Percentiles rank a stretch among this genome's conserved stretches.
phyloP scores from a whole-genome alignment of 1,139 yeast genomes.

The Kodamaea plutei region DNA sequence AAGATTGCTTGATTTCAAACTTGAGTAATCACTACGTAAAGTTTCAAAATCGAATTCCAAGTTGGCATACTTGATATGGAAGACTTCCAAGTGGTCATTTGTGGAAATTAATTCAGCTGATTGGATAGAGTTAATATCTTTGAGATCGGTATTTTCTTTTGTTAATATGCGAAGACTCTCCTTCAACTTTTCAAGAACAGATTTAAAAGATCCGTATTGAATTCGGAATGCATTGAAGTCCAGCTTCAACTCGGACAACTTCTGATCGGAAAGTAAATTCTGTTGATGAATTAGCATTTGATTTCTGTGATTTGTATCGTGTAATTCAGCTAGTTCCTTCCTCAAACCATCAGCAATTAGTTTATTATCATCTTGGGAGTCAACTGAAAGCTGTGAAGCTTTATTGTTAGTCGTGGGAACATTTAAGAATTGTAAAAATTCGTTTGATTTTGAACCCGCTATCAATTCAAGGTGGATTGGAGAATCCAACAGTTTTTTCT shows the following conservation, averaged over 20 bases:
- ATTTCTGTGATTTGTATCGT: slow-evolving; percentile 7
- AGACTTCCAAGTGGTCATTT: slow-evolving; percentile 11
- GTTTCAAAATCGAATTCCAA: slow-evolving; percentile 9
- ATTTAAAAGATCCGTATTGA: slow-evolving; percentile 12
- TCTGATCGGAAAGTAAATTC: slow-evolving; percentile 10
- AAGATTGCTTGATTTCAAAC: slow-evolving; percentile 4
- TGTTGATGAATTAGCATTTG: slow-evolving; percentile 9
- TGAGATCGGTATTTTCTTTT: slow-evolving; percentile 10
- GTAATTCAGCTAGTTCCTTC: slow-evolving; percentile 4
- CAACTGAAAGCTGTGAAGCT: too few species aligned
- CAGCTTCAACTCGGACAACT: slow-evolving; percentile 12
- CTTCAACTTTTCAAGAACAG: slow-evolving; percentile 12
- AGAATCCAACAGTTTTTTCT: slow-evolving; percentile 2
- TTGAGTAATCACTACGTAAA: slow-evolving; percentile 5
- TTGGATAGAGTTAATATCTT: slow-evolving; percentile 10
- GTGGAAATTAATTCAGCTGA: slow-evolving; percentile 9
- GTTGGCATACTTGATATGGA: slow-evolving; percentile 10
- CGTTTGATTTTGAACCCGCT: neutral
- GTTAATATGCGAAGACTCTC: slow-evolving; percentile 7
- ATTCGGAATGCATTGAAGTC: slow-evolving; percentile 15
- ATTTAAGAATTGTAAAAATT: neutral
- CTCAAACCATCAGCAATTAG: slow-evolving; percentile 1
- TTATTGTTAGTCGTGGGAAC: neutral
- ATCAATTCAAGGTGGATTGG: neutral
- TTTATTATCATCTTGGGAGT: too few species aligned